Percentiles rank a stretch among this genome's conserved stretches.
Evolutionary conservation across 305 asterid species (phyloP).

Genomic region (Fraxinus angustifolia): DNA sequence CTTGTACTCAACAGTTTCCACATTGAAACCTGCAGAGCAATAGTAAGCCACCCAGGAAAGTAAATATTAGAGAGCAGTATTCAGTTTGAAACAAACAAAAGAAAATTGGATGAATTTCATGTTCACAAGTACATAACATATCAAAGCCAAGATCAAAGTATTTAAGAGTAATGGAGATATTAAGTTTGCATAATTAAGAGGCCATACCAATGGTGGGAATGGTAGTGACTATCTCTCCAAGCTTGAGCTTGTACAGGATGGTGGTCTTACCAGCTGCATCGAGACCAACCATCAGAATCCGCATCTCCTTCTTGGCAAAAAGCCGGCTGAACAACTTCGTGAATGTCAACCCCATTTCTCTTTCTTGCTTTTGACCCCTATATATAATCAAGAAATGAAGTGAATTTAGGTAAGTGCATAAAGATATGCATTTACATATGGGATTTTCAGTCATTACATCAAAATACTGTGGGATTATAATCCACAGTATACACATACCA

Average conservation of each 20-base stretch:
- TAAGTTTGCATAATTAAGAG: slow-evolving; percentile 5
- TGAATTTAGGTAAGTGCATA: background rate
- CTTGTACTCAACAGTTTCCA: slow-evolving; percentile 75
- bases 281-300: slow-evolving; percentile 93
- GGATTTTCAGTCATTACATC: background rate
- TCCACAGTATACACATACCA: background rate
- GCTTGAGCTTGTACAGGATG: slow-evolving; percentile 93
- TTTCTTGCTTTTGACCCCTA: slow-evolving; percentile 35
- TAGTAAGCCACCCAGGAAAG: slow-evolving; percentile 1
- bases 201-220: slow-evolving; percentile 90
- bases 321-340: slow-evolving; percentile 84
- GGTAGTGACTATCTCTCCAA: slow-evolving; percentile 88
- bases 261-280: slow-evolving; percentile 99
- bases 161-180: background rate
- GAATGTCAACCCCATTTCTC: slow-evolving; percentile 71
- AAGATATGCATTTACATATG: background rate
- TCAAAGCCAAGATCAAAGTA: background rate
- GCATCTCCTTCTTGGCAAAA: slow-evolving; percentile 90
- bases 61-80: background rate
- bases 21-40: slow-evolving; percentile 59
- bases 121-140: background rate
- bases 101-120: background rate
- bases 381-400: background rate
- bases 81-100: background rate
- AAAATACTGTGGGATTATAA: background rate